Conservation (phyloP, 306 rosid species). For the Vicia villosa region DNA sequence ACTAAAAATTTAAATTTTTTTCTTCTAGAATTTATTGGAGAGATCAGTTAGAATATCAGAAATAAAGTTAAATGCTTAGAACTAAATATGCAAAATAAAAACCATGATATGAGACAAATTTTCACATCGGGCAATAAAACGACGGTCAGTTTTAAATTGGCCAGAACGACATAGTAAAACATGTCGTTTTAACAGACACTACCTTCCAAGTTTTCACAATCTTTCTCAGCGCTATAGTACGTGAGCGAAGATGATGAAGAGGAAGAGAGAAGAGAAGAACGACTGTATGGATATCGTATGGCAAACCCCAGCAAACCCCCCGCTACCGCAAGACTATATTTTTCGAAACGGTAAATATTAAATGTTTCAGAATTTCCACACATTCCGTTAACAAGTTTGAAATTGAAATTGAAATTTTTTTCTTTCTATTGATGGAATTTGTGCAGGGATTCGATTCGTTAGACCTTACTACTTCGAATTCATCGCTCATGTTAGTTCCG, state of each 20-base stretch:
- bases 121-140: too few relatives aligned
- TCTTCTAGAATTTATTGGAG: too few relatives aligned
- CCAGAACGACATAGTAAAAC: neutral
- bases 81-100: too few relatives aligned
- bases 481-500: constrained; percentile 63
- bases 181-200: neutral
- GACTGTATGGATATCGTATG: constrained; percentile 72
- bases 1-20: too few relatives aligned
- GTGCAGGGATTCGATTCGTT: constrained; percentile 76
- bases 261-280: constrained; percentile 41
- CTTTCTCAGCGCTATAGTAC: neutral
- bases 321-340: constrained; percentile 62
- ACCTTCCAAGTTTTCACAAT: neutral
- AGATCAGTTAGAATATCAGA: too few relatives aligned
- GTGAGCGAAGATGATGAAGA: constrained; percentile 43
- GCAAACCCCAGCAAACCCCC: constrained; percentile 90
- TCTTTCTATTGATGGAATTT: constrained; percentile 21
- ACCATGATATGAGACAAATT: too few relatives aligned
- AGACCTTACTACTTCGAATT: constrained; percentile 94
- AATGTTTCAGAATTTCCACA: neutral
- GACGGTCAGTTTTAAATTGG: neutral
- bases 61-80: too few relatives aligned
- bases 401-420: neutral
- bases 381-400: neutral
- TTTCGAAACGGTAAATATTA: constrained; percentile 64